Evolutionary conservation across 2,329 filamentous ascomycete species (phyloP).

Genomic region (Pyrenophora seminiperda): DNA sequence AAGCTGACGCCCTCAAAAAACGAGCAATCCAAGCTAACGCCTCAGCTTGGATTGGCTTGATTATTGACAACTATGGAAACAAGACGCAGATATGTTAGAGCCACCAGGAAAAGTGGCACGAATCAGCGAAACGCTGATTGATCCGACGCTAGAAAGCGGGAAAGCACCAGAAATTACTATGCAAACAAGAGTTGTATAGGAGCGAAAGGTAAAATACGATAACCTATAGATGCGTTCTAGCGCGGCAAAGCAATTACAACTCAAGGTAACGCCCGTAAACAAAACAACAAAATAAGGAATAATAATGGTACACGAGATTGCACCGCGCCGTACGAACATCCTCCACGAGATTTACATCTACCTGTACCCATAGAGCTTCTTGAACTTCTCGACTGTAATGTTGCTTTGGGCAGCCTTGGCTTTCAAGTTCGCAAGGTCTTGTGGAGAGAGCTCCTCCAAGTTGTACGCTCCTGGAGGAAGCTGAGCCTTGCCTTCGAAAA

Average conservation of each 20-base stretch:
- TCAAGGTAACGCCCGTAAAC: too few species aligned
- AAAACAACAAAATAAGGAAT: too few species aligned
- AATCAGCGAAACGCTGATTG: slow-evolving; percentile 7
- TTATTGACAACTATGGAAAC: slow-evolving; percentile 6
- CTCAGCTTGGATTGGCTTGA: slow-evolving; percentile 13
- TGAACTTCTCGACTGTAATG: not conserved
- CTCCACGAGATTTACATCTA: too few species aligned
- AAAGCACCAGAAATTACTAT: too few species aligned
- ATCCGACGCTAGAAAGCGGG: not conserved
- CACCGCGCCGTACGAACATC: too few species aligned
- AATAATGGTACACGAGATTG: too few species aligned
- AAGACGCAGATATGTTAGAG: slow-evolving; percentile 1
- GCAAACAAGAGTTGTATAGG: too few species aligned
- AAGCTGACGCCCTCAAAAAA: slow-evolving; percentile 6
- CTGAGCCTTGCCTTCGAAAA: not conserved
- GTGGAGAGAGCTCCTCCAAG: not conserved
- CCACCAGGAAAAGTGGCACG: slow-evolving; percentile 4
- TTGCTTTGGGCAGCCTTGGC: not conserved
- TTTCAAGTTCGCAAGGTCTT: not conserved
- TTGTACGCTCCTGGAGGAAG: not conserved
- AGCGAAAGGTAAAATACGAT: too few species aligned
- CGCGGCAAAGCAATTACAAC: too few species aligned
- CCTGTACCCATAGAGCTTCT: too few species aligned
- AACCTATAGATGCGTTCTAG: too few species aligned
- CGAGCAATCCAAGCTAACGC: slow-evolving; percentile 7